A percentile compares a stretch with the other conserved stretches of the same genome.
phyloP scores from a whole-genome alignment of 129 eudicot species.

The Pseudognaphalium luteoalbum region DNA sequence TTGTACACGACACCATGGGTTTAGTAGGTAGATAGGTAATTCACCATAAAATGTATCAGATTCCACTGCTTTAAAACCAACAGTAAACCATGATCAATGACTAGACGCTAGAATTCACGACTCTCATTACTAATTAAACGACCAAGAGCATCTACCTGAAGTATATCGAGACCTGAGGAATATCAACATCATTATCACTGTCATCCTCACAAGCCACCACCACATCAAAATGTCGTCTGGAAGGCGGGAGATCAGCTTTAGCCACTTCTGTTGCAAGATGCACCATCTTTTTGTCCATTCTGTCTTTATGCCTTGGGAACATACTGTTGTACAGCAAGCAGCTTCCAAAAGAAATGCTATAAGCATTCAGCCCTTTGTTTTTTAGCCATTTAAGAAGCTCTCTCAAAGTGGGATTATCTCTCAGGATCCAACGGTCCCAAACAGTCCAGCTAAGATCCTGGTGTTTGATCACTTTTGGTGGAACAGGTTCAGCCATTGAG shows the following conservation, averaged over 20 bases:
- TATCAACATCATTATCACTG: slow-evolving; percentile 76
- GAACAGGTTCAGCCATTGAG: slow-evolving; percentile 96
- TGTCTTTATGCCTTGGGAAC: slow-evolving; percentile 83
- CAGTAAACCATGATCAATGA: slow-evolving; percentile 20
- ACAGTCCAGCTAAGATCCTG: slow-evolving; percentile 93
- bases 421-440: slow-evolving; percentile 92
- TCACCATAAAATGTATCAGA: slow-evolving; percentile 15
- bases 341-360: slow-evolving; percentile 84
- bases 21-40: slow-evolving; percentile 20
- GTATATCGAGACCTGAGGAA: slow-evolving; percentile 78
- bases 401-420: slow-evolving; percentile 64
- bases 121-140: slow-evolving; percentile 21
- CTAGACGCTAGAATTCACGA: slow-evolving; percentile 10
- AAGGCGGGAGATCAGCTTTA: slow-evolving; percentile 63
- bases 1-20: slow-evolving; percentile 26
- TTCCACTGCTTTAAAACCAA: slow-evolving; percentile 22
- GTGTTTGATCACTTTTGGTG: slow-evolving; percentile 85
- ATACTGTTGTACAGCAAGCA: slow-evolving; percentile 80
- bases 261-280: slow-evolving; percentile 78
- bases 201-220: slow-evolving; percentile 96
- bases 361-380: slow-evolving; percentile 77
- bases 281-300: slow-evolving; percentile 83
- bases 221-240: slow-evolving; percentile 72
- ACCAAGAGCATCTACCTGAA: slow-evolving; percentile 43
- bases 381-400: slow-evolving; percentile 80